Percentiles rank a stretch among this genome's conserved stretches.
phyloP scores from a whole-genome alignment of 805 yeast genomes.

The Candida qinlingensis region DNA sequence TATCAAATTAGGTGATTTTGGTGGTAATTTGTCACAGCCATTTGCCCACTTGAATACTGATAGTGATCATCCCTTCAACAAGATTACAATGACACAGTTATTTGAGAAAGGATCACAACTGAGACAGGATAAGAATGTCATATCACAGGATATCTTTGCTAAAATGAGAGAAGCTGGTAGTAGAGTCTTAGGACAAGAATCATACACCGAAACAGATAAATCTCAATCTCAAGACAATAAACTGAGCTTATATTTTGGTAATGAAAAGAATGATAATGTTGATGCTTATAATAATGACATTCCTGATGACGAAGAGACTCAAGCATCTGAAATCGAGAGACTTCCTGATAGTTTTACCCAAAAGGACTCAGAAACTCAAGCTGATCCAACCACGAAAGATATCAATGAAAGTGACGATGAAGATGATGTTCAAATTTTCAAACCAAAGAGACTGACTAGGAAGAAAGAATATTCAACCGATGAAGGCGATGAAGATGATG shows the following conservation, averaged over 20 bases:
- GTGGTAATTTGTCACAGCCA: slow-evolving; percentile 19
- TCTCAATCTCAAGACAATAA: too few relatives aligned
- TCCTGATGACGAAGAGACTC: slow-evolving; percentile 24
- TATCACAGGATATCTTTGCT: slow-evolving; percentile 10
- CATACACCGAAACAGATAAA: too few relatives aligned
- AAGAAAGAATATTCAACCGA: slow-evolving; percentile 7
- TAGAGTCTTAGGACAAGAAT: background rate
- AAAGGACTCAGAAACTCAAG: background rate
- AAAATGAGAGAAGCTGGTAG: slow-evolving; percentile 11
- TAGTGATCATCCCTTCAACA: slow-evolving; percentile 11
- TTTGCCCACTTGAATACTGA: background rate
- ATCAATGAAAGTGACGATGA: slow-evolving; percentile 24
- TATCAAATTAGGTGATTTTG: slow-evolving; percentile 21
- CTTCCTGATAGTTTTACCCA: background rate
- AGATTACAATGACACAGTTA: slow-evolving; percentile 19
- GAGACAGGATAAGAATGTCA: background rate
- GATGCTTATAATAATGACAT: background rate
- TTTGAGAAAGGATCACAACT: slow-evolving; percentile 18
- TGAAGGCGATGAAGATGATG: slow-evolving; percentile 23
- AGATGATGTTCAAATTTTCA: slow-evolving; percentile 8
- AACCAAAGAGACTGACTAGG: slow-evolving; percentile 9
- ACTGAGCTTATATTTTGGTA: slow-evolving; percentile 1
- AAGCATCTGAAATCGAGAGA: background rate
- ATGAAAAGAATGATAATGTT: slow-evolving; percentile 6
- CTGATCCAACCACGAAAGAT: background rate